A percentile compares a stretch with the other conserved stretches of the same genome.
phyloP scores from a whole-genome alignment of 768 basidiomycete genomes.

The Macrocybe gigantea region DNA sequence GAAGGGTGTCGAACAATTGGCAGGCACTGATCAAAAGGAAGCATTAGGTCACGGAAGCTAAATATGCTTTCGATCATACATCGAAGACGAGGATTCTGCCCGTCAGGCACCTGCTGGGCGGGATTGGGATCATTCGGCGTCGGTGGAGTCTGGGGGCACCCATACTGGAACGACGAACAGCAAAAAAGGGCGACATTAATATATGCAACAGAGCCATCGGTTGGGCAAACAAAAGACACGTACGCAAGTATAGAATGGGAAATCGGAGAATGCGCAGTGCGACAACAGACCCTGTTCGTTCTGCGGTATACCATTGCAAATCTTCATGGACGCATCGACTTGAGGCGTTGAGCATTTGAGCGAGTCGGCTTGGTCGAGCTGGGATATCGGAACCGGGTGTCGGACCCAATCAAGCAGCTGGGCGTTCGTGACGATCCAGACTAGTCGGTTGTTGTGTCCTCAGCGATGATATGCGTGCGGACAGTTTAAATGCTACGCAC shows the following conservation, averaged over 20 bases:
- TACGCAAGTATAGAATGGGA: conserved; percentile 78
- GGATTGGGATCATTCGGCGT: conserved; percentile 63
- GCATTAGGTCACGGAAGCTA: neutral
- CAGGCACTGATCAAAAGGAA: conserved; percentile 37
- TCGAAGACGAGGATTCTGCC: conserved; percentile 44
- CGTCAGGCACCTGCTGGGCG: conserved; percentile 41
- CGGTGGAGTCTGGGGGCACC: conserved; percentile 55
- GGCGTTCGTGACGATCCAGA: conserved; percentile 69
- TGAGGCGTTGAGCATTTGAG: conserved; percentile 63
- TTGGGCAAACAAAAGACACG: conserved; percentile 18
- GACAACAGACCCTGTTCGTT: conserved; percentile 59
- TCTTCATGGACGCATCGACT: conserved; percentile 44
- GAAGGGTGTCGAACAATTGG: conserved; percentile 73
- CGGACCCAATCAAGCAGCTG: conserved; percentile 72
- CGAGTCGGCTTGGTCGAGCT: conserved; percentile 46
- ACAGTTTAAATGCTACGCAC: conserved; percentile 21
- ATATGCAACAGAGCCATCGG: neutral
- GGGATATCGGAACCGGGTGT: conserved; percentile 58
- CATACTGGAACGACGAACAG: conserved; percentile 43
- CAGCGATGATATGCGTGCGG: neutral
- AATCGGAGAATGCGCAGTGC: conserved; percentile 64
- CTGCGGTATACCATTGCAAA: conserved; percentile 73
- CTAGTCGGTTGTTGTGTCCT: conserved; percentile 20
- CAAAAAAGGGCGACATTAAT: neutral
- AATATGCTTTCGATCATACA: conserved; percentile 31